Percentiles rank a stretch among this genome's conserved stretches.
Conservation (phyloP, 2,329 filamentous ascomycete species). For the Didymella glomerata region DNA sequence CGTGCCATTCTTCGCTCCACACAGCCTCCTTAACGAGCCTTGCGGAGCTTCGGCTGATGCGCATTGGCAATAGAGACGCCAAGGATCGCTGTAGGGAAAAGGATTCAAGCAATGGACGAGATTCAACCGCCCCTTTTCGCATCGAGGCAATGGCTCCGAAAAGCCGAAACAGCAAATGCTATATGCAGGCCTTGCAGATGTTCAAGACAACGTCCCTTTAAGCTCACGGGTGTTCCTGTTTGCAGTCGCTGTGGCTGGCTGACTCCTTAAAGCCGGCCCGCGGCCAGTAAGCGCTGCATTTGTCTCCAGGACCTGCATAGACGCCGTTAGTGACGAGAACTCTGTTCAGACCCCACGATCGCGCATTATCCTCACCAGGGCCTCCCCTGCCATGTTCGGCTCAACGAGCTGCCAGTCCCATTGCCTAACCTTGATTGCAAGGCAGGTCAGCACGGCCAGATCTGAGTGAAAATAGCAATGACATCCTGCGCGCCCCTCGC, state of each 20-base stretch:
- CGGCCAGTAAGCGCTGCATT: slow-evolving; percentile 3
- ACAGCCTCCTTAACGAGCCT: slow-evolving; percentile 13
- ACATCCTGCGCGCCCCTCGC: neutral
- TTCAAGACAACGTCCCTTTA: slow-evolving; percentile 3
- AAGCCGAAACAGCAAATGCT: neutral
- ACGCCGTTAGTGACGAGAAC: slow-evolving; percentile 8
- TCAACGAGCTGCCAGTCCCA: neutral
- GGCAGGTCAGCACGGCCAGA: neutral
- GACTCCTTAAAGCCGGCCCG: slow-evolving; percentile 1
- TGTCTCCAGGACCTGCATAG: slow-evolving; percentile 5
- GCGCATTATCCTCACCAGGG: neutral
- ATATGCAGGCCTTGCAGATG: neutral
- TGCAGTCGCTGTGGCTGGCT: slow-evolving; percentile 11
- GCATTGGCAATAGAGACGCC: slow-evolving; percentile 15
- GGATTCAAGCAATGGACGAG: slow-evolving; percentile 6
- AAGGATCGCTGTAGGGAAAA: slow-evolving; percentile 15
- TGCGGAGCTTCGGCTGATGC: slow-evolving; percentile 8
- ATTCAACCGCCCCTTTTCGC: slow-evolving; percentile 13
- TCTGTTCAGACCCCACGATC: slow-evolving; percentile 7
- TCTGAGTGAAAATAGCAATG: neutral
- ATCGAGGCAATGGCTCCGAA: slow-evolving; percentile 2
- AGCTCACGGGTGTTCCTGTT: slow-evolving; percentile 2
- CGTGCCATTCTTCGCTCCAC: slow-evolving; percentile 22
- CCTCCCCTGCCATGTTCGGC: slow-evolving; percentile 5
- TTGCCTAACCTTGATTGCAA: neutral